Evolutionary conservation across 169 alveolate species (phyloP).

Genomic region (Cryptosporidium sp.): DNA sequence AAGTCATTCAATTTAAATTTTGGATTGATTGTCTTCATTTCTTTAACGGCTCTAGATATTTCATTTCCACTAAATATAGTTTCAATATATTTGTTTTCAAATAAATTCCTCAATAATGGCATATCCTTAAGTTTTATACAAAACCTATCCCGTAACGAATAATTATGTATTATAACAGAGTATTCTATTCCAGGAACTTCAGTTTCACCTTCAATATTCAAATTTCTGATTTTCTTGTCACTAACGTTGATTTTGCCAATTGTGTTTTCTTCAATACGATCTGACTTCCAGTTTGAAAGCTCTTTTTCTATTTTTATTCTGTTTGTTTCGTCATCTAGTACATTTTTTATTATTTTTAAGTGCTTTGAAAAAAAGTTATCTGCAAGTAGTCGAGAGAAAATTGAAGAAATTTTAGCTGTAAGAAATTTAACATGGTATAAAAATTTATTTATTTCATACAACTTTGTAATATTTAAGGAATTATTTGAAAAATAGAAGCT

Average conservation of each 20-base stretch:
- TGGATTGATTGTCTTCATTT: conserved; percentile 89
- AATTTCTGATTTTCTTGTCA: background rate
- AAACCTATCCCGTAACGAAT: conserved; percentile 88
- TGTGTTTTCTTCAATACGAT: background rate
- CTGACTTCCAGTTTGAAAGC: conserved; percentile 13
- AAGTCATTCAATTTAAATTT: conserved; percentile 86
- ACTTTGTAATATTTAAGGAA: background rate
- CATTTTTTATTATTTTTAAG: conserved; percentile 7
- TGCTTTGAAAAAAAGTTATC: background rate
- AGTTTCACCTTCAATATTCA: background rate
- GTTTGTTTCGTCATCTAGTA: conserved; percentile 14
- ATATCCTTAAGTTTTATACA: conserved; percentile 88
- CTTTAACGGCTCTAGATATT: conserved; percentile 87
- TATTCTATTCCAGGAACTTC: conserved; percentile 23
- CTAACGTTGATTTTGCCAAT: background rate
- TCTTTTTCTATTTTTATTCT: background rate
- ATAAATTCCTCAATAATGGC: conserved; percentile 89
- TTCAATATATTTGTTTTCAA: conserved; percentile 87
- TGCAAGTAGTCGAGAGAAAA: background rate
- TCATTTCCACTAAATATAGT: conserved; percentile 89
- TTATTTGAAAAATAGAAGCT: background rate
- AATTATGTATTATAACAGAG: conserved; percentile 82
- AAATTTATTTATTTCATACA: background rate
- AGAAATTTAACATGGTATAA: background rate
- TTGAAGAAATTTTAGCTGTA: background rate